Base-by-base conservation (phyloP, 176 grass and related monocot genomes). In the Tillandsia leiboldiana region DNA sequence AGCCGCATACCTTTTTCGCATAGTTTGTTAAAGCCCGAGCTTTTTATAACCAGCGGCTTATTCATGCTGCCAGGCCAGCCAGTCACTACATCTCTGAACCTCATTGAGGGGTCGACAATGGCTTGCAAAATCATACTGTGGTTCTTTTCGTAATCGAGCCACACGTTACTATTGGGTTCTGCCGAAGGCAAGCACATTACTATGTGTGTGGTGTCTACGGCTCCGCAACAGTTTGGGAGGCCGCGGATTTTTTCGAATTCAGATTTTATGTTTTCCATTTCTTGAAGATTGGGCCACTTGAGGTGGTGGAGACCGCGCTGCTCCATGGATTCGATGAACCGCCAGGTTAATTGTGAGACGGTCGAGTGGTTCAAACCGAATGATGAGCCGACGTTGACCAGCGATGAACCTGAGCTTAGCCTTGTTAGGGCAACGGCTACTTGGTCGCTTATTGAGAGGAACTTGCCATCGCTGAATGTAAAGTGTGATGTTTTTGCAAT, bases 11-110 rank as follows among this genome's bases (percentile, higher is more conserved):
- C 84, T 18, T 84, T 88, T 2, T 88, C 71, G 3, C 82, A 84
- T 15, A 88, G 63, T 57, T 78, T 84, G 67, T 78, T 81, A 62
- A 88, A 78, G 22, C 86, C 86, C 12, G 82, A 88, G 63, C 82
- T 88, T 14, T 67, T 66, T 68, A 88, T 65, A 63, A 88, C 77
- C 52, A 72, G 62, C 0, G 72, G 78, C 75, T 88, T 82, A 20
- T 84, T 88, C 86, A 88, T 84, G 75, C 82, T 88, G 14, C 86
- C 86, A 12, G 86, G 86, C 86, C 86, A 88, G 10, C 86, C 86
- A 1, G 82, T 88, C 54, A 88, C 84, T 2, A 84, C 79, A 49
- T 91, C 88, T 8, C 66, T 80, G 72, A 91, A 84, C 50, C 69
- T 79, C 51, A 67, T 77, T 10, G 87, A 74, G 1, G 65, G 65